Evolutionary conservation across 179 eudicot genomes (phyloP).

Genomic region (Silene vulgaris): DNA sequence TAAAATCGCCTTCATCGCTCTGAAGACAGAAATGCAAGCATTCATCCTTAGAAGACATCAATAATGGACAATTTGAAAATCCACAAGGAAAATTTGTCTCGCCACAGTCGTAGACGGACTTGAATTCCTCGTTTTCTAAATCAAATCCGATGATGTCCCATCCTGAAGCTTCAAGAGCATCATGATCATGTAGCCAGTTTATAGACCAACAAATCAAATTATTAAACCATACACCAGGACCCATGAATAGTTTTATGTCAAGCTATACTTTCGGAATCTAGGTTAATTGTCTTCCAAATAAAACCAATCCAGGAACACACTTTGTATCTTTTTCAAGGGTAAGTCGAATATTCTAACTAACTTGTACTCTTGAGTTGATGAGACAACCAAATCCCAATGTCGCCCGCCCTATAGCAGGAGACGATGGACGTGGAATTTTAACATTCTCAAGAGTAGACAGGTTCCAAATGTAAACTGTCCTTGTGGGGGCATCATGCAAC

Average conservation of each 20-base stretch:
- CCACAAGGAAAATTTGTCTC: not conserved
- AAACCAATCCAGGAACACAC: not conserved
- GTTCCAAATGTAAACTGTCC: slow-evolving; percentile 11
- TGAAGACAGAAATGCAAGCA: slow-evolving; percentile 4
- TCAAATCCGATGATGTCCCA: slow-evolving; percentile 8
- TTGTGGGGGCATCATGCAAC: too few relatives aligned
- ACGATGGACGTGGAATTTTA: slow-evolving; percentile 9
- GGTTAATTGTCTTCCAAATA: not conserved
- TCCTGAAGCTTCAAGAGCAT: not conserved
- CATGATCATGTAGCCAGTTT: not conserved
- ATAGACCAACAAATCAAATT: too few relatives aligned
- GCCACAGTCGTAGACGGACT: not conserved
- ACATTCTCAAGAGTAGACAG: not conserved
- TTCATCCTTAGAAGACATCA: not conserved
- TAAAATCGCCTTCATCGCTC: slow-evolving; percentile 6
- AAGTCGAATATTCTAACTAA: not conserved
- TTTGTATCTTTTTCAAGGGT: not conserved
- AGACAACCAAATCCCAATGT: slow-evolving; percentile 17
- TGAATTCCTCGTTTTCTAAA: not conserved
- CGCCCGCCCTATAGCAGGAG: not conserved
- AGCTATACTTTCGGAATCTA: not conserved
- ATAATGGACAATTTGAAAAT: not conserved
- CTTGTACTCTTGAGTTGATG: slow-evolving; percentile 14
- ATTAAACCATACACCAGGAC: not conserved
- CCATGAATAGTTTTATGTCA: slow-evolving; percentile 6